phyloP scores from a whole-genome alignment of 192 early-diverging fungal genomes.

The Backusella westeae region DNA sequence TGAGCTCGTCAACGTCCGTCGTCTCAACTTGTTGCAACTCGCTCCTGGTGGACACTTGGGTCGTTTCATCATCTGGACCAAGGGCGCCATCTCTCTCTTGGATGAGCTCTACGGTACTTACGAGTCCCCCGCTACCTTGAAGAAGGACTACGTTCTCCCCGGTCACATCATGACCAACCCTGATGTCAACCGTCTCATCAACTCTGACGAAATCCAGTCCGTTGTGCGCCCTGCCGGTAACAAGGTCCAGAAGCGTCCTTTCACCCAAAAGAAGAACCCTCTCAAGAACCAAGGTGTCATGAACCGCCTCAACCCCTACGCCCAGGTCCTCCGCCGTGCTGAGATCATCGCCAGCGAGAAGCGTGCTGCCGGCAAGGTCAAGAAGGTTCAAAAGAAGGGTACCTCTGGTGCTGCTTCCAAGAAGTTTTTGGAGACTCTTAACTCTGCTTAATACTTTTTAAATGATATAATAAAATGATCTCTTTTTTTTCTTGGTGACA shows the following conservation, averaged over 20 bases:
- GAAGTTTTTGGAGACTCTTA: slow-evolving; percentile 38
- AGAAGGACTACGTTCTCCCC: slow-evolving; percentile 90
- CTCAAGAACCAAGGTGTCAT: slow-evolving; percentile 90
- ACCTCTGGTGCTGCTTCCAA: slow-evolving; percentile 24
- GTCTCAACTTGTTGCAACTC: slow-evolving; percentile 97
- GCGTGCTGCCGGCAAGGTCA: slow-evolving; percentile 50
- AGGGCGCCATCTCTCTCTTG: slow-evolving; percentile 87
- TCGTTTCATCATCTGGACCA: slow-evolving; percentile 99
- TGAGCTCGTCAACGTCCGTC: slow-evolving; percentile 87
- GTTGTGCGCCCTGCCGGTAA: slow-evolving; percentile 84
- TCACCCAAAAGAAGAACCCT: slow-evolving; percentile 99
- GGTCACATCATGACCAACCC: slow-evolving; percentile 86
- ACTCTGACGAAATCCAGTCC: slow-evolving; percentile 95
- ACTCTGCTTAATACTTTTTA: slow-evolving; percentile 31
- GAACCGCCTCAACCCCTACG: slow-evolving; percentile 98
- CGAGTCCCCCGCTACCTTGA: slow-evolving; percentile 73
- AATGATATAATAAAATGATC: neutral
- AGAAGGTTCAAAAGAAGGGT: slow-evolving; percentile 42
- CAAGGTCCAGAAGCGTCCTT: slow-evolving; percentile 84
- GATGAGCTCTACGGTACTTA: slow-evolving; percentile 92
- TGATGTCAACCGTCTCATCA: slow-evolving; percentile 94
- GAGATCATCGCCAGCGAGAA: slow-evolving; percentile 63
- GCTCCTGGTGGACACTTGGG: slow-evolving; percentile 99
- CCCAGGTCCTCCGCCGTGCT: slow-evolving; percentile 82
- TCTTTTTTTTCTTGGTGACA: neutral